Evolutionary conservation across 306 rosid genomes (phyloP), one percentile per base, ranked within the genome.

Genomic region (Lablab purpureus): DNA sequence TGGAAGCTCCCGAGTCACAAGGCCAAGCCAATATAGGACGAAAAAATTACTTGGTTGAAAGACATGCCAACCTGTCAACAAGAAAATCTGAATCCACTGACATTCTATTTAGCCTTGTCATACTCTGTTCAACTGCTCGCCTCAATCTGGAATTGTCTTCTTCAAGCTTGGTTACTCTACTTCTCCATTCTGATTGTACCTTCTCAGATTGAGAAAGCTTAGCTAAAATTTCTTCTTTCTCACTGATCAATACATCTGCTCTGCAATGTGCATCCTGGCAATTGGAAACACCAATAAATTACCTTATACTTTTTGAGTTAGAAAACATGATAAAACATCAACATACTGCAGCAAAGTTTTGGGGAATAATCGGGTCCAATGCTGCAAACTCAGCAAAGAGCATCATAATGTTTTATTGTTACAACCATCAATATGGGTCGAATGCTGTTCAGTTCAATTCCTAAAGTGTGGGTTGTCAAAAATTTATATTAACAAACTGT

Each of bases 61-160:
- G 63, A 45, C 51, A 71, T 73, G 58, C 83, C 72, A 74, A 95
- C 99, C 99, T 95, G 90, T 95, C 99, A 74, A 95, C 99, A 59
- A 95, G 95, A 82, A 63, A 95, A 91, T 95, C 99, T 65, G 99
- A 95, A 87, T 95, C 99, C 80, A 95, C 74, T 14, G 99, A 95
- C 99, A 95, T 95, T 84, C 99, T 91, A 85, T 91, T 95, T 62
- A 95, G 90, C 87, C 90, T 86, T 49, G 98, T 95, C 98, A 95
- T 95, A 82, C 96, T 91, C 80, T 91, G 97, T 75, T 95, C 99
- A 86, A 95, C 84, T 83, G 95, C 98, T 54, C 90, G 95, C 46
- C 97, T 91, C 71, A 95, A 60, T 81, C 86, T 92, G 60, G 98
- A 91, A 88, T 92, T 95, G 74, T 95, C 99, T 82, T 95, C 99